These are phyloP conservation scores for Harrya chromipes DNA, from an alignment of 768 basidiomycete species.

Conservation along the genomic window DNA sequence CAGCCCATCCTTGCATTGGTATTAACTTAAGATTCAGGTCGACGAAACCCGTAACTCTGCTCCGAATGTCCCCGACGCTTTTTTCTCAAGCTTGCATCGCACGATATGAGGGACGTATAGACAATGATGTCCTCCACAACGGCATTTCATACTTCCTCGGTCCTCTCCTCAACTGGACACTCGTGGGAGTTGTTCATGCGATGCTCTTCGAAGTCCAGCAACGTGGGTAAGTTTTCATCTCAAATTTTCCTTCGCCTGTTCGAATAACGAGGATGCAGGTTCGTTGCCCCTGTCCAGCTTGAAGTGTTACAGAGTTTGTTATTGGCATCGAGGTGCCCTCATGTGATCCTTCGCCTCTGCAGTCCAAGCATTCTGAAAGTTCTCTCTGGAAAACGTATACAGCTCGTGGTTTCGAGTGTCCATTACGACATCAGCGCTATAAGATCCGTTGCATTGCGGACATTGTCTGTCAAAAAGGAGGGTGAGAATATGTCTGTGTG, in stretches of 20 bases:
- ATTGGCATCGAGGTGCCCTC: constrained; percentile 62
- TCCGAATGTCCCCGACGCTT: constrained; percentile 65
- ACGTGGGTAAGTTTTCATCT: constrained; percentile 41
- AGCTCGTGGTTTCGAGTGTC: constrained; percentile 29
- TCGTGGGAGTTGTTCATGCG: constrained; percentile 67
- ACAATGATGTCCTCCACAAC: constrained; percentile 64
- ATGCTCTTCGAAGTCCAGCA: constrained; percentile 60
- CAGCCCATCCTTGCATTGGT: background rate
- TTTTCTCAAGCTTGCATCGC: constrained; percentile 60
- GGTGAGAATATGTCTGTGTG: constrained; percentile 29
- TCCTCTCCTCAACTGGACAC: constrained; percentile 74
- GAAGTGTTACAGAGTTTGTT: constrained; percentile 66
- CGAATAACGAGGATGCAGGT: constrained; percentile 33
- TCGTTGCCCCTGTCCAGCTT: constrained; percentile 47
- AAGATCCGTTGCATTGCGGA: constrained; percentile 37
- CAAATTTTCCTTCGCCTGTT: background rate
- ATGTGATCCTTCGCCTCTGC: constrained; percentile 61
- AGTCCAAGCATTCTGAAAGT: constrained; percentile 50
- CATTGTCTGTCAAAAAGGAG: constrained; percentile 35
- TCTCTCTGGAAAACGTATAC: constrained; percentile 39
- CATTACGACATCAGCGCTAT: constrained; percentile 39
- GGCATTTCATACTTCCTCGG: constrained; percentile 77
- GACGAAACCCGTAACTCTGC: constrained; percentile 64
- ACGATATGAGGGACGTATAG: constrained; percentile 51
- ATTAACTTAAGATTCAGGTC: constrained; percentile 42